Percentiles rank a stretch among this genome's conserved stretches.
phyloP scores from a whole-genome alignment of 208 protist species.

The Trypanosoma cruzi region DNA sequence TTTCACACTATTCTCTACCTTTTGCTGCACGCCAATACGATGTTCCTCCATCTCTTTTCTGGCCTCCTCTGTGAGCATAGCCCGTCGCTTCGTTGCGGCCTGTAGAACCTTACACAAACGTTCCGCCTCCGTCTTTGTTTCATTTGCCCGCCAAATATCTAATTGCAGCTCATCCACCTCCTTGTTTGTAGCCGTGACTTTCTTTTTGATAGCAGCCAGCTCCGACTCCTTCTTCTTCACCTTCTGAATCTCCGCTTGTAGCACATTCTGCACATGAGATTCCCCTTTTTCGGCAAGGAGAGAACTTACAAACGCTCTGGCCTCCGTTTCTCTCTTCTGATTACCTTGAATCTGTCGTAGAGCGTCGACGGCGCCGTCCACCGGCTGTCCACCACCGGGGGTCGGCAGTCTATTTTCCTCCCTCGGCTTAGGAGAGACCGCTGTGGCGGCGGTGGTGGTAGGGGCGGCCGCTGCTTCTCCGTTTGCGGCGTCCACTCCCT shows the following conservation, averaged over 20 bases:
- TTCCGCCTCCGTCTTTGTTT: conserved; percentile 38
- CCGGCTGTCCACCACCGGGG: neutral
- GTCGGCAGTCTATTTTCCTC: neutral
- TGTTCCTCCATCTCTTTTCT: conserved; percentile 58
- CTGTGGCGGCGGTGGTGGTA: neutral
- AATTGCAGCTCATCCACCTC: conserved; percentile 37
- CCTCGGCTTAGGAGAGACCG: neutral
- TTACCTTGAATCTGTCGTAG: conserved; percentile 15
- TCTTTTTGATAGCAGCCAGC: conserved; percentile 52
- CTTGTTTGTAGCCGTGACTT: conserved; percentile 33
- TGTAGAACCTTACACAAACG: conserved; percentile 55
- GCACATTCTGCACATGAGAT: conserved; percentile 50
- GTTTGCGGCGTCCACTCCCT: neutral
- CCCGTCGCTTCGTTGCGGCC: conserved; percentile 45
- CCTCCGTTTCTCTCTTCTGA: conserved; percentile 33
- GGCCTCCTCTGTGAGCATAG: conserved; percentile 48
- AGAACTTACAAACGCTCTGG: conserved; percentile 41
- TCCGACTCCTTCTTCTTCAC: conserved; percentile 75
- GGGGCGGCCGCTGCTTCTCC: too few species aligned
- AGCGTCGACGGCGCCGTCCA: conserved; percentile 2
- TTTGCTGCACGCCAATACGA: conserved; percentile 38
- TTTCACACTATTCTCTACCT: conserved; percentile 46
- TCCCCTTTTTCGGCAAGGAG: conserved; percentile 61
- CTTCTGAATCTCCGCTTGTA: conserved; percentile 71
- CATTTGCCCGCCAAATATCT: conserved; percentile 30